A percentile compares a stretch with the other conserved stretches of the same genome.
phyloP scores from a whole-genome alignment of 1,139 yeast species.

The Lodderomyces jiufengensis region DNA sequence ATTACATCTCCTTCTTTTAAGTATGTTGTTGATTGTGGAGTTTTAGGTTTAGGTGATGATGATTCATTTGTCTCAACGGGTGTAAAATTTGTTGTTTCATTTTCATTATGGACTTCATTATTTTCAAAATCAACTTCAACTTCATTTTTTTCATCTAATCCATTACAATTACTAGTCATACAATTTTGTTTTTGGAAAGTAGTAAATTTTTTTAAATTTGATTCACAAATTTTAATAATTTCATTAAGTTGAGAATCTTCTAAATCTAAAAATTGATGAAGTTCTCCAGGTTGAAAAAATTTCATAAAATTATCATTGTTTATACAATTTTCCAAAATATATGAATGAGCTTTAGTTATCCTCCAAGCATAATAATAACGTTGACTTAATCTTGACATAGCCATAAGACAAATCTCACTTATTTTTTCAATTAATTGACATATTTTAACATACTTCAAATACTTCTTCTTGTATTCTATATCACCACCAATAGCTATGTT shows the following conservation, averaged over 20 bases:
- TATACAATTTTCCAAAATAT: constrained; percentile 21
- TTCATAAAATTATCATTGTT: constrained; percentile 17
- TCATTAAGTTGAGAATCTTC: constrained; percentile 24
- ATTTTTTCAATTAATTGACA: constrained; percentile 20
- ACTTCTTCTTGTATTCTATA: constrained; percentile 15
- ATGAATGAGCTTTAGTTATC: constrained; percentile 34
- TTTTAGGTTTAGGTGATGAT: neutral
- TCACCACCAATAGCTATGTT: no score
- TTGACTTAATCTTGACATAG: constrained; percentile 28
- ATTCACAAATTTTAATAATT: constrained; percentile 23
- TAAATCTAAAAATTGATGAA: constrained; percentile 9
- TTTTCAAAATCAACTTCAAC: no score
- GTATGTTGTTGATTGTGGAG: neutral
- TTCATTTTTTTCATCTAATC: no score
- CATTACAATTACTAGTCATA: no score
- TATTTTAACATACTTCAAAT: constrained; percentile 18
- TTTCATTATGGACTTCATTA: neutral
- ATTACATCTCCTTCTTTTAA: neutral
- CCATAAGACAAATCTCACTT: constrained; percentile 20
- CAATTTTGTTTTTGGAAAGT: neutral
- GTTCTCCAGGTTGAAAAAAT: constrained; percentile 1
- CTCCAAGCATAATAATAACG: constrained; percentile 47
- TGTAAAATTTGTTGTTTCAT: neutral
- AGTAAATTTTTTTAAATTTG: constrained; percentile 16
- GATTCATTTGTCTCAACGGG: neutral